Conservation (phyloP, 1,284 basidiomycete species). For the Coniferiporia weirii region DNA sequence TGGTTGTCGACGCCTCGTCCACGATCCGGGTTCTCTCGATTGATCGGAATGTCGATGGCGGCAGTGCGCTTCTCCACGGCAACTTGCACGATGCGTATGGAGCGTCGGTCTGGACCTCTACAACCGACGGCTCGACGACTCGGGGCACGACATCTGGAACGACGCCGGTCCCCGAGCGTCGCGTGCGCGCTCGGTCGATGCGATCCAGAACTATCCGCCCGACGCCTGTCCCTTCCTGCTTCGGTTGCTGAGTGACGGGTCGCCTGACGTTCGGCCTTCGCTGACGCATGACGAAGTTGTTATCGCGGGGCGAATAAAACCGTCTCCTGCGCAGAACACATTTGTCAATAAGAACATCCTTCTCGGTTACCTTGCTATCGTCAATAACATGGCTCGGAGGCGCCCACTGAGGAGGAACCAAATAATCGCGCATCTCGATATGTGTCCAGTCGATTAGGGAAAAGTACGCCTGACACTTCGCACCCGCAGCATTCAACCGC, state of each 20-base stretch:
- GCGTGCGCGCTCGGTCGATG: neutral
- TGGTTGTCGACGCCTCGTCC: neutral
- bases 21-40: neutral
- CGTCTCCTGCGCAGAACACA: neutral
- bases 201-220: neutral
- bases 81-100: neutral
- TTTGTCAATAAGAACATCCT: neutral
- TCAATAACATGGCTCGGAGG: neutral
- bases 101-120: neutral
- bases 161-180: neutral
- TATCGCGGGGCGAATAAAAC: neutral
- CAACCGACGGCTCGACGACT: neutral
- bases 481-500: neutral
- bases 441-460: neutral
- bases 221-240: neutral
- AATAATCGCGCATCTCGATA: neutral
- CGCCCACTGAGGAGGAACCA: neutral
- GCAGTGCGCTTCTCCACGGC: neutral
- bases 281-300: neutral
- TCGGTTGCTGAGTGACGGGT: neutral
- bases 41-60: neutral
- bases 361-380: neutral
- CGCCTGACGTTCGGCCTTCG: neutral
- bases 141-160: neutral
- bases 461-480: neutral